Evolutionary conservation across 1,284 basidiomycete species (phyloP).

Genomic region (Irpex lacteus): DNA sequence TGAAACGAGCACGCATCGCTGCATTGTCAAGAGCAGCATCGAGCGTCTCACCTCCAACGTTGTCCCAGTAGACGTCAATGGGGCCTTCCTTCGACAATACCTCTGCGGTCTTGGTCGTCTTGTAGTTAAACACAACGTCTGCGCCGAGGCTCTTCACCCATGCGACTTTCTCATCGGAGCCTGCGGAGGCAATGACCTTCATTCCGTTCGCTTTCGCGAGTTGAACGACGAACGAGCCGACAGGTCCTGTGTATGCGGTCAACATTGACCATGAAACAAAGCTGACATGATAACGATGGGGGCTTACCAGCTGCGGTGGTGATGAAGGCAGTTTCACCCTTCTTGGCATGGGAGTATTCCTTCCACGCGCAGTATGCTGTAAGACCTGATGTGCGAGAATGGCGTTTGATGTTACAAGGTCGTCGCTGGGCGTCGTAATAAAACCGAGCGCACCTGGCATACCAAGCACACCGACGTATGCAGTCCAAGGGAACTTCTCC

Average conservation of each 20-base stretch:
- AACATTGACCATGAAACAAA: not conserved
- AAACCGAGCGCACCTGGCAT: constrained; percentile 16
- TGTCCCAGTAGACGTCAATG: constrained; percentile 52
- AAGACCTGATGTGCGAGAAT: constrained; percentile 1
- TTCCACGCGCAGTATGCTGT: constrained; percentile 18
- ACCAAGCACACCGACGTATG: constrained; percentile 29
- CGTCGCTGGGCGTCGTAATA: too few relatives aligned
- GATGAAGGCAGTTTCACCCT: constrained; percentile 12
- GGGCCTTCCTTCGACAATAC: constrained; percentile 58
- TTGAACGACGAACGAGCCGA: constrained; percentile 13
- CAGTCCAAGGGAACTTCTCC: constrained; percentile 28
- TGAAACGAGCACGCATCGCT: constrained; percentile 49
- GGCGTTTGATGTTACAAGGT: too few relatives aligned
- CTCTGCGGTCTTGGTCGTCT: constrained; percentile 46
- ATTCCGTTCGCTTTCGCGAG: not conserved
- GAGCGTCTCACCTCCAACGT: constrained; percentile 67
- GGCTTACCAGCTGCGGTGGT: constrained; percentile 9
- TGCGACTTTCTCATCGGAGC: constrained; percentile 60
- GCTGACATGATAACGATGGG: not conserved
- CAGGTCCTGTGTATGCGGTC: constrained; percentile 6
- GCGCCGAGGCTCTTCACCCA: constrained; percentile 64
- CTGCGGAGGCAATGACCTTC: constrained; percentile 73
- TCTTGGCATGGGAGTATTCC: constrained; percentile 14
- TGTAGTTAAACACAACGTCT: constrained; percentile 78
- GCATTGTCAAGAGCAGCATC: constrained; percentile 55